These are phyloP conservation scores for Nidula niveotomentosa DNA, from an alignment of 1,284 basidiomycete species.

Conservation along the genomic window DNA sequence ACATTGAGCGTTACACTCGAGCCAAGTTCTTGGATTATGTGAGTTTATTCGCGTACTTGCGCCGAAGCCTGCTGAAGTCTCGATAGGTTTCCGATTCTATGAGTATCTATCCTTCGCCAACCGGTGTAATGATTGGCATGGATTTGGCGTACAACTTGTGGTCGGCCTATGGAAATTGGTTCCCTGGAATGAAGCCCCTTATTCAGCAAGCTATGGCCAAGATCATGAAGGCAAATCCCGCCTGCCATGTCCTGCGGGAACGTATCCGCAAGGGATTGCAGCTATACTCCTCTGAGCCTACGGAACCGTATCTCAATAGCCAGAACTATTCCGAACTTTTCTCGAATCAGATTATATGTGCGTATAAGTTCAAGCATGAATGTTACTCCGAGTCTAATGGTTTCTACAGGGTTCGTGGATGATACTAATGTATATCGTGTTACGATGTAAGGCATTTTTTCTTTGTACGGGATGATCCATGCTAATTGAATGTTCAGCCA, in stretches of 20 bases:
- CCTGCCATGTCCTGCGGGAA: conserved; percentile 97
- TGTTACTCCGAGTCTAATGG: conserved; percentile 10
- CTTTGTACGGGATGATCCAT: conserved; percentile 5
- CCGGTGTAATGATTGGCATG: conserved; percentile 98
- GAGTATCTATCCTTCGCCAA: conserved; percentile 98
- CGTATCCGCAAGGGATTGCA: conserved; percentile 99
- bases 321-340: conserved; percentile 98
- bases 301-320: conserved; percentile 98
- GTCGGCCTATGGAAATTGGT: conserved; percentile 99
- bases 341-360: conserved; percentile 99
- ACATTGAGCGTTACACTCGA: conserved; percentile 96
- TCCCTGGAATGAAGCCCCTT: conserved; percentile 97
- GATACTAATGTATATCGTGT: conserved; percentile 99
- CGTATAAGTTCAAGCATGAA: conserved; percentile 20
- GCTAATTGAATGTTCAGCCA: conserved; percentile 50
- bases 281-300: conserved; percentile 98
- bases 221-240: conserved; percentile 99
- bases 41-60: conserved; percentile 17
- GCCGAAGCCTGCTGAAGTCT: conserved; percentile 5
- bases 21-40: conserved; percentile 98
- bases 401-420: conserved; percentile 85
- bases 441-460: conserved; percentile 66
- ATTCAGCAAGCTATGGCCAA: conserved; percentile 99
- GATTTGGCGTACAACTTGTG: conserved; percentile 98
- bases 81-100: conserved; percentile 86